These are phyloP conservation scores for Catharanthus roseus DNA, from an alignment of 257 asterid species.

Conservation along the genomic window DNA sequence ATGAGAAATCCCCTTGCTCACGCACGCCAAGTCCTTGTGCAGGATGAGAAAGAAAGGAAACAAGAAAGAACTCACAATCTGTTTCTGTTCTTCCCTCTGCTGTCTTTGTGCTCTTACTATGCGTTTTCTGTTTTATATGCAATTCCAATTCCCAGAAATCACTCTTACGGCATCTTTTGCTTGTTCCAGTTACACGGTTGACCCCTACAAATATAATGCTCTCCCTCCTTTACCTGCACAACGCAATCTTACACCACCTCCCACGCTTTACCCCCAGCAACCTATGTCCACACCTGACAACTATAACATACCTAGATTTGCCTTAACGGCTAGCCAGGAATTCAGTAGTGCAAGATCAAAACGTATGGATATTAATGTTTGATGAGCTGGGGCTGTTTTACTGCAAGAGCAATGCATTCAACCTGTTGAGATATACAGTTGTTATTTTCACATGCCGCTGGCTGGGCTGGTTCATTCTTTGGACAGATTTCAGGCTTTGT, in stretches of 20 bases:
- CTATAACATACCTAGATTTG: slow-evolving; percentile 66
- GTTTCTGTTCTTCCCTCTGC: not conserved
- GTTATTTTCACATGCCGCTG: not conserved
- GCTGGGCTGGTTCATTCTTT: slow-evolving; percentile 11
- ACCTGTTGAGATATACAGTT: not conserved
- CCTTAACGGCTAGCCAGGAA: slow-evolving; percentile 41
- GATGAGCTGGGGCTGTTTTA: slow-evolving; percentile 11
- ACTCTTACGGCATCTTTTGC: slow-evolving; percentile 1
- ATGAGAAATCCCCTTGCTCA: not conserved
- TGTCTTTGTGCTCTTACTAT: no score
- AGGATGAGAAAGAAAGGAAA: not conserved
- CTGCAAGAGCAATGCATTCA: not conserved
- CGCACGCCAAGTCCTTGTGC: not conserved
- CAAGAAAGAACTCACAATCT: not conserved
- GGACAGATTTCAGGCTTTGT: slow-evolving; percentile 6
- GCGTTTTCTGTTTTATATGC: not conserved
- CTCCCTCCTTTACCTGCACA: slow-evolving; percentile 97
- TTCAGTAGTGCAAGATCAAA: slow-evolving; percentile 46
- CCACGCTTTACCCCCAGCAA: slow-evolving; percentile 95
- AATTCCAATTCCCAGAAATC: not conserved
- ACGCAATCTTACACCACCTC: slow-evolving; percentile 89
- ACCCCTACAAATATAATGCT: slow-evolving; percentile 59
- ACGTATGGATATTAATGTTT: slow-evolving; percentile 80
- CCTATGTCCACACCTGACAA: slow-evolving; percentile 90
- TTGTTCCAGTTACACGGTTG: slow-evolving; percentile 45